Base-by-base conservation (phyloP, 768 basidiomycete genomes). In the Russula olivacea region DNA sequence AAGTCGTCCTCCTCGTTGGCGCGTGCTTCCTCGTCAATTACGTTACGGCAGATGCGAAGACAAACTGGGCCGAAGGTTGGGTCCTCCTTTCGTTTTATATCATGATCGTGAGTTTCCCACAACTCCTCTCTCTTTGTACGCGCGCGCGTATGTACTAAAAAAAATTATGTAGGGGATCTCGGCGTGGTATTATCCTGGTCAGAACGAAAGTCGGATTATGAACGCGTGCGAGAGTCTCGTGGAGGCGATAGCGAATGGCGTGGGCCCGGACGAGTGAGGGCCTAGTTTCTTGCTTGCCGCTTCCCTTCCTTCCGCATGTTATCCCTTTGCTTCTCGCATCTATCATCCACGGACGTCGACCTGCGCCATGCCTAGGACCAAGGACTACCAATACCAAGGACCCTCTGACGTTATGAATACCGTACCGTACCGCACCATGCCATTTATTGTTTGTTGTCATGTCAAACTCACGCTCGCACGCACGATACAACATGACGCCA, bases 11-110 rank as follows among this genome's bases (percentile, higher is more conserved):
- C 23, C 73, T 89, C 38, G 71, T 91, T 4, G 86, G 83, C 1
- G 78, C 87, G 2, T 86, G 84, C 69, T 89, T 90, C 76, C 74
- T 90, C 53, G 88, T 90, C 57, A 91, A 91, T 73, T 89, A 87
- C 69, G 85, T 90, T 56, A 89, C 88, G 14, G 85, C 86, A 0
- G 88, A 90, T 69, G 76, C 83, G 15, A 89, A 90, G 73, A 89
- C 89, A 4, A 90, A 90, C 68, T 90, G 88, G 87, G 83, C 80
- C 1, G 88, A 89, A 74, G 87, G 89, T 17, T 76, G 79, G 49
- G 79, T 83, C 21, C 80, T 90, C 79, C 75, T 89, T 30, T 69
- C 81, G 30, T 87, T 88, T 72, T 89, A 89, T 70, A 52, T 78
- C 55, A 86, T 89, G 81, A 85, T 86, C 59, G 87, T 80, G 48